These are phyloP conservation scores for Globisporangium cylindrosporum DNA, from an alignment of 352 stramenopile species.

Conservation along the genomic window DNA sequence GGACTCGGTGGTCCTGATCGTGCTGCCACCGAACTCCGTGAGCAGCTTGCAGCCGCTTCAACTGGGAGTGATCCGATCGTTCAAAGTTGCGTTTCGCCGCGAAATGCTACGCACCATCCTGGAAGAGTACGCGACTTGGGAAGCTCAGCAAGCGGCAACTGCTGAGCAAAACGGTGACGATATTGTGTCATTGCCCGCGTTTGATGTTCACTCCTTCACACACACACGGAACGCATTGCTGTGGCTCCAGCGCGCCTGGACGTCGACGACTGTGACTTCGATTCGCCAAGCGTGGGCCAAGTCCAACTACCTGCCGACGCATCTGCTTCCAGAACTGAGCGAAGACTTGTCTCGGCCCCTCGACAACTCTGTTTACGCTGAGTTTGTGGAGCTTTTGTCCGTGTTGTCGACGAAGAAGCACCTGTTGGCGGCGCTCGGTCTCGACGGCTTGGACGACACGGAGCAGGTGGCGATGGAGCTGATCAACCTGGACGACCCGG, in stretches of 20 bases:
- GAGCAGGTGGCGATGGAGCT: slow-evolving; percentile 37
- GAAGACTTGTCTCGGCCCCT: slow-evolving; percentile 14
- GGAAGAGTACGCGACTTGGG: slow-evolving; percentile 23
- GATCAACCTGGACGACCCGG: slow-evolving; percentile 40
- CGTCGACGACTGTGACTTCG: slow-evolving; percentile 20
- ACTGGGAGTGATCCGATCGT: slow-evolving; percentile 49
- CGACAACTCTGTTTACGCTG: slow-evolving; percentile 7
- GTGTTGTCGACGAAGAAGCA: slow-evolving; percentile 21
- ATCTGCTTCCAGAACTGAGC: slow-evolving; percentile 28
- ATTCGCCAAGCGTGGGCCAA: slow-evolving; percentile 45
- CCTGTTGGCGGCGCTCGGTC: slow-evolving; percentile 33
- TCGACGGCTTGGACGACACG: slow-evolving; percentile 25
- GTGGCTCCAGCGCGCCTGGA: slow-evolving; percentile 50
- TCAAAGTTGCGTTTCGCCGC: slow-evolving; percentile 61
- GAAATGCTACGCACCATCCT: slow-evolving; percentile 54
- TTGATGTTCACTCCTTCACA: slow-evolving; percentile 45
- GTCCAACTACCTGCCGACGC: slow-evolving; percentile 32
- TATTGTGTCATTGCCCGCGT: slow-evolving; percentile 11
- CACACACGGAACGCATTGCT: slow-evolving; percentile 41
- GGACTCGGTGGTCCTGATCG: slow-evolving; percentile 61
- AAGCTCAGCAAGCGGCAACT: slow-evolving; percentile 5
- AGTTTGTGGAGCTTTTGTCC: slow-evolving; percentile 27
- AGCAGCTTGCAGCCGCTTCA: slow-evolving; percentile 50
- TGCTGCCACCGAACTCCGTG: slow-evolving; percentile 47
- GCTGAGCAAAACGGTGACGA: slow-evolving; percentile 9